These are phyloP conservation scores for Lodderomyces beijingensis DNA, from an alignment of 1,139 yeast genomes.

Conservation along the genomic window DNA sequence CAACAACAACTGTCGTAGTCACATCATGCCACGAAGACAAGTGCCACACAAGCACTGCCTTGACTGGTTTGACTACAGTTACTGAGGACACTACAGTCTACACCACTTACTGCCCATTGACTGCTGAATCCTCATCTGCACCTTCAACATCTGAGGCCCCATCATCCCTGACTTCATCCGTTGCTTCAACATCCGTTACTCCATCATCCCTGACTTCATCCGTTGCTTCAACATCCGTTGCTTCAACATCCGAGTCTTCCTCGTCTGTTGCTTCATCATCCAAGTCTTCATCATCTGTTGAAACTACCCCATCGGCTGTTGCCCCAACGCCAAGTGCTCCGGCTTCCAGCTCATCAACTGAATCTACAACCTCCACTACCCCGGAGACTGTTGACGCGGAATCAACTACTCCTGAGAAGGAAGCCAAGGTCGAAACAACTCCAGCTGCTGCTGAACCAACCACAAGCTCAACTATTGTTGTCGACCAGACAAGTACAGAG, in stretches of 20 bases:
- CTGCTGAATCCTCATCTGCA: neutral
- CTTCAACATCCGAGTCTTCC: neutral
- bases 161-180: neutral
- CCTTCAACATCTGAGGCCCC: neutral
- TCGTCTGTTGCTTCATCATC: neutral
- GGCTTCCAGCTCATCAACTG: neutral
- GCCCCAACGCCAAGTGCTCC: neutral
- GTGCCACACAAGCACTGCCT: too few relatives aligned
- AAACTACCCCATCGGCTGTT: neutral
- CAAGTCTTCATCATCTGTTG: neutral
- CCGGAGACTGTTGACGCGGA: slow-evolving; percentile 25
- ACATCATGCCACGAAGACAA: too few relatives aligned
- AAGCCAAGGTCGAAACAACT: too few relatives aligned
- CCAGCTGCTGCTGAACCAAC: slow-evolving; percentile 23
- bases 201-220: neutral
- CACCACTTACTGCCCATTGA: too few relatives aligned
- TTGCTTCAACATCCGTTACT: slow-evolving; percentile 1
- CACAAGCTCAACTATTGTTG: neutral
- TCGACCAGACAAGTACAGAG: too few relatives aligned
- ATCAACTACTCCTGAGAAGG: too few relatives aligned
- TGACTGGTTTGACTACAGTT: too few relatives aligned
- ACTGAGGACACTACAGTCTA: too few relatives aligned
- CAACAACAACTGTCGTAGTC: neutral
- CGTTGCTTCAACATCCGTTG: neutral
- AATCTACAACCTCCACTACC: slow-evolving; percentile 16